Evolutionary conservation across 2,329 filamentous ascomycete genomes (phyloP), one percentile per base, ranked within the genome.

Genomic region (Penicillium rolfsii): DNA sequence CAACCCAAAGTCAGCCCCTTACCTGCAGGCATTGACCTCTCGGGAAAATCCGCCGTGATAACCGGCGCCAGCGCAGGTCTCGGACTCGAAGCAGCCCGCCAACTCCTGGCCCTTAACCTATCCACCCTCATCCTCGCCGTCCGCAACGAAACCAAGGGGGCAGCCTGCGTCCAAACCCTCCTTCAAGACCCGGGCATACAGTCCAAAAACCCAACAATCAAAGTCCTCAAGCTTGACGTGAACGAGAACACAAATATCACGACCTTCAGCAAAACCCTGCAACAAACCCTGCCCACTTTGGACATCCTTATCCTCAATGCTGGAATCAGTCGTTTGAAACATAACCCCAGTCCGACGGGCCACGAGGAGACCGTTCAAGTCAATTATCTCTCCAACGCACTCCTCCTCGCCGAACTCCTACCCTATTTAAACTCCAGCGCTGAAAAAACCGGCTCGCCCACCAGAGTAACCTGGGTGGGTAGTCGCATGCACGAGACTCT

Each of bases 331-430:
- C 55, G 58, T 1, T 11, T 70, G 3, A 64, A 61, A 14, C 57
- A 65, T 55, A 64, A 64, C 8, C 63, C 57, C 38, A 65, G 60
- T 24, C 36, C 66, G 12, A 60, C 50, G 4, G 76, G 78, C 2
- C 76, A 80, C 58, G 79, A 81, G 59, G 59, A 69, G 5, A 68
- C 64, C 14, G 54, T 79, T 11, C 80, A 82, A 59, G 74, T 73
- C 28, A 75, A 74, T 36, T 73, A 73, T 57, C 59, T 64, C 38
- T 70, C 70, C 12, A 74, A 72, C 6, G 57, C 62, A 3, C 61
- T 74, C 3, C 61, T 74, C 9, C 38, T 70, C 7, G 60, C 70
- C 3, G 63, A 68, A 14, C 56, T 74, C 16, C 60, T 74, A 1
- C 70, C 71, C 2, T 60, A 79, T 26, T 64, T 78, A 6, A 67